Evolutionary conservation across 2,329 filamentous ascomycete species (phyloP), one percentile per base, ranked within the genome.

Genomic region (Aspergillus sp.): DNA sequence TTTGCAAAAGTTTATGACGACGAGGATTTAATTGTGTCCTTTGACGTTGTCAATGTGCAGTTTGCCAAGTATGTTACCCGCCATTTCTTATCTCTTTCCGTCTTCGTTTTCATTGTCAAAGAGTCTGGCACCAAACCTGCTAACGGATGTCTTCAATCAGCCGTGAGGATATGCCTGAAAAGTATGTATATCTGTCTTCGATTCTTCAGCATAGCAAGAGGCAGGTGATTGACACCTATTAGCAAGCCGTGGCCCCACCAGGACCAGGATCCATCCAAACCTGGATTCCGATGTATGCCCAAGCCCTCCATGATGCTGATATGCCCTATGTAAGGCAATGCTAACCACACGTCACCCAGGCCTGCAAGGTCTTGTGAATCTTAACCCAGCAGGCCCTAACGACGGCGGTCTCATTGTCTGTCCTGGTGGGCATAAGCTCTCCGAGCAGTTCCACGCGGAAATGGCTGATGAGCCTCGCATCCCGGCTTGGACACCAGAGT

Each of bases 321-420:
- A 19, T 19, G 19, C 19, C 19, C 1, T 19, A 19, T 19, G 1
- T 2, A 19, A 19, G 19, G 19, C 1, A 19, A 19, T 19, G 19
- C 19, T 19, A 19, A 19, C 19, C 19, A 19, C n/a, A 28, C 46
- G 8, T 47, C 11, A 6, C 7, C 17, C 25, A 59, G 57, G 61
- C 7, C 58, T 64, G 1, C 83, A 85, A 61, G 83, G 83, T 3
- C 73, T 85, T 0, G 79, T 84, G 1, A 84, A 84, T 66, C 66
- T 80, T 0, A 67, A 69, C 2, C 72, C 68, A 0, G 66, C 69
- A 28, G 77, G 77, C 0, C 76, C 77, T 4, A 67, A 77, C 0
- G 77, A 80, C 54, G 77, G 78, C 3, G 73, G 75, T 0, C 67
- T 80, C 1, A 72, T 77, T 3, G 72, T 78, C 28, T 75, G 71